A percentile compares a stretch with the other conserved stretches of the same genome.
phyloP scores from a whole-genome alignment of 768 basidiomycete genomes.

The Sporobolomyces pararoseus region DNA sequence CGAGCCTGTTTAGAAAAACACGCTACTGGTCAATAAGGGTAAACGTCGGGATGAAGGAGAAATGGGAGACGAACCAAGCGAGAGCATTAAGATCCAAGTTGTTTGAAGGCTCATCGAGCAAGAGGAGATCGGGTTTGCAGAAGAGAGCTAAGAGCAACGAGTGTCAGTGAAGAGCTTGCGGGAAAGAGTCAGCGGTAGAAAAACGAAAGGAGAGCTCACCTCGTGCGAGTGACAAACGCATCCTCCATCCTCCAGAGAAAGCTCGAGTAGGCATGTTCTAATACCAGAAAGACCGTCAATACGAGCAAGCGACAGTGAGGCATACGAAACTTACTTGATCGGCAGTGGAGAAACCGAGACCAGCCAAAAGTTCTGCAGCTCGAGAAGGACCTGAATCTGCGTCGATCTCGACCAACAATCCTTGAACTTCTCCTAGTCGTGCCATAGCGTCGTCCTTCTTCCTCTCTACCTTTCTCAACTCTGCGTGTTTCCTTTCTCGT shows the following conservation, averaged over 20 bases:
- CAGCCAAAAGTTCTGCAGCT: conserved; percentile 82
- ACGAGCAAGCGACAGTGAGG: neutral
- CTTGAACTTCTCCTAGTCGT: conserved; percentile 81
- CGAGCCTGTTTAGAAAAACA: conserved; percentile 24
- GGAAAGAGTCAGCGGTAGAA: neutral
- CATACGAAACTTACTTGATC: conserved; percentile 63
- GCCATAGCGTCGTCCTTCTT: conserved; percentile 49
- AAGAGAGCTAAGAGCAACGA: conserved; percentile 94
- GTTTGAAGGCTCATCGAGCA: conserved; percentile 65
- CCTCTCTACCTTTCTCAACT: conserved; percentile 48
- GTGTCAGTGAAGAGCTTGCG: too few species aligned
- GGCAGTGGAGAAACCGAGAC: conserved; percentile 82
- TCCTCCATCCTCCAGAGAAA: conserved; percentile 77
- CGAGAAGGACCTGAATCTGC: conserved; percentile 94
- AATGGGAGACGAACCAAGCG: conserved; percentile 65
- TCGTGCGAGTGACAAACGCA: conserved; percentile 85
- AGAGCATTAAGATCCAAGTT: conserved; percentile 96
- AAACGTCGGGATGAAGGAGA: neutral
- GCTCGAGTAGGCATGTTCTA: conserved; percentile 40
- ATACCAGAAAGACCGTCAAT: neutral
- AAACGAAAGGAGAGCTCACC: neutral
- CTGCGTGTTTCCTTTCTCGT: conserved; percentile 29
- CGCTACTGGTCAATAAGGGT: neutral
- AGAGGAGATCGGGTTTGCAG: conserved; percentile 64
- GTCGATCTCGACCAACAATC: conserved; percentile 92